Evolutionary conservation across 176 grass and related monocot genomes (phyloP).

Genomic region (Puccinellia tenuiflora): DNA sequence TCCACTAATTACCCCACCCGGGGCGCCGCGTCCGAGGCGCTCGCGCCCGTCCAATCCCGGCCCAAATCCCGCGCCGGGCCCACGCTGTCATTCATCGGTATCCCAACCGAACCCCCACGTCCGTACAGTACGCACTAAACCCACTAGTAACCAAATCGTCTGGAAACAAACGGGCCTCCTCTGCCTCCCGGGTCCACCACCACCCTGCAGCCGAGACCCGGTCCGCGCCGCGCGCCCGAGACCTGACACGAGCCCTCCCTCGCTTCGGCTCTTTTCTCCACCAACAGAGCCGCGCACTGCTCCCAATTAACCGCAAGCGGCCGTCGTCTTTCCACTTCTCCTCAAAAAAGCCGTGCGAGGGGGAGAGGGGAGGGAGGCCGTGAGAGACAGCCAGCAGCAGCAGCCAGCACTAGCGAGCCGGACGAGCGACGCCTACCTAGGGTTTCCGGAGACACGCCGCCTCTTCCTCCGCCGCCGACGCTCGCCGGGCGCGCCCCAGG

Average conservation of each 20-base stretch:
- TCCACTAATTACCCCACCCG: slow-evolving; percentile 4
- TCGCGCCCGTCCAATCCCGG: not conserved
- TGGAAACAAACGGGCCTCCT: too few species aligned
- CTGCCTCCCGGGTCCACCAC: not conserved
- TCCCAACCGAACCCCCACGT: not conserved
- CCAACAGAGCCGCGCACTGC: slow-evolving; percentile 19
- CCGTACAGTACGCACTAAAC: not conserved
- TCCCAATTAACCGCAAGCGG: slow-evolving; percentile 38
- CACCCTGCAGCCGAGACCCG: not conserved
- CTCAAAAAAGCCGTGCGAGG: slow-evolving; percentile 26
- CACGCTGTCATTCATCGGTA: not conserved
- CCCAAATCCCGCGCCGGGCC: not conserved
- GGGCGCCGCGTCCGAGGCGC: not conserved
- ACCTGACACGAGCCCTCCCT: slow-evolving; percentile 30
- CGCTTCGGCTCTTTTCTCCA: slow-evolving; percentile 25
- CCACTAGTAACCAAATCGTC: too few species aligned
- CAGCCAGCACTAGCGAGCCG: not conserved
- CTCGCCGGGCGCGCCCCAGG: not conserved
- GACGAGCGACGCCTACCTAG: too few species aligned
- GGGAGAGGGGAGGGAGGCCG: not conserved
- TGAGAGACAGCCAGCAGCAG: not conserved
- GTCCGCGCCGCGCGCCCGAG: not conserved
- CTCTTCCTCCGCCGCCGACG: not conserved
- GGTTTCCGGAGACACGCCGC: too few species aligned
- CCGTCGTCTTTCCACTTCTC: slow-evolving; percentile 30